A percentile compares a stretch with the other conserved stretches of the same genome.
Conservation (phyloP, 73 alveolate genomes). For the Urostyla sp. region DNA sequence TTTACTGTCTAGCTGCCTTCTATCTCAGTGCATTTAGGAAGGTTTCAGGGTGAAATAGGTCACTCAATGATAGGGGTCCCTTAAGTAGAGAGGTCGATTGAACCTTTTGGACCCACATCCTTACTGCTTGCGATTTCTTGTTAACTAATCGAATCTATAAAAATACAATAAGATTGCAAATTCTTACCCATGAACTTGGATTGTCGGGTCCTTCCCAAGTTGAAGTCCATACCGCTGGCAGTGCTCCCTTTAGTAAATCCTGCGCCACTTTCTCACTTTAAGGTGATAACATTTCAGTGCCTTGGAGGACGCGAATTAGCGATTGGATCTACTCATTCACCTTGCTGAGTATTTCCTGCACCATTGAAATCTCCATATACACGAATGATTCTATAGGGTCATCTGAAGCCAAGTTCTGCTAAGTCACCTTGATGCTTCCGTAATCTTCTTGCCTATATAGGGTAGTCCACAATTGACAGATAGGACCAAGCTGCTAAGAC, state of each 20-base stretch:
- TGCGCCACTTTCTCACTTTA: conserved; percentile 91
- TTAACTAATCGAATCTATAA: too few species aligned
- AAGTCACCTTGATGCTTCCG: conserved; percentile 71
- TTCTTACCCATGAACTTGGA: conserved; percentile 92
- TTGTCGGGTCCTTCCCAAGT: conserved; percentile 99
- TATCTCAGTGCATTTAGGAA: conserved; percentile 97
- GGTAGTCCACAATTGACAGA: conserved; percentile 92
- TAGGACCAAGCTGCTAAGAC: conserved; percentile 92
- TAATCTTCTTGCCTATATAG: conserved; percentile 79
- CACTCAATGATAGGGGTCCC: conserved; percentile 86
- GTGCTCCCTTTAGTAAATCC: conserved; percentile 83
- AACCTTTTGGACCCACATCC: conserved; percentile 86
- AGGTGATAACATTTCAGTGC: conserved; percentile 93
- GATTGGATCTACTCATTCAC: conserved; percentile 84
- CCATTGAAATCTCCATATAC: conserved; percentile 88
- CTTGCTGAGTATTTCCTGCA: conserved; percentile 80
- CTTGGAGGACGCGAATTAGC: conserved; percentile 89
- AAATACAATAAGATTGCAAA: too few species aligned
- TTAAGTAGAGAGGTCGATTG: conserved; percentile 72
- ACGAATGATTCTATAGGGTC: conserved; percentile 97
- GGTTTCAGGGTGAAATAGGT: conserved; percentile 98
- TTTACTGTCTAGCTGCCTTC: conserved; percentile 90
- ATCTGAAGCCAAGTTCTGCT: conserved; percentile 73
- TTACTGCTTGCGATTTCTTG: conserved; percentile 88
- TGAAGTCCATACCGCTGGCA: conserved; percentile 95